A percentile compares a stretch with the other conserved stretches of the same genome.
These are phyloP conservation scores for Lactarius psammicola DNA, from an alignment of 768 basidiomycete species.

Conservation along the genomic window DNA sequence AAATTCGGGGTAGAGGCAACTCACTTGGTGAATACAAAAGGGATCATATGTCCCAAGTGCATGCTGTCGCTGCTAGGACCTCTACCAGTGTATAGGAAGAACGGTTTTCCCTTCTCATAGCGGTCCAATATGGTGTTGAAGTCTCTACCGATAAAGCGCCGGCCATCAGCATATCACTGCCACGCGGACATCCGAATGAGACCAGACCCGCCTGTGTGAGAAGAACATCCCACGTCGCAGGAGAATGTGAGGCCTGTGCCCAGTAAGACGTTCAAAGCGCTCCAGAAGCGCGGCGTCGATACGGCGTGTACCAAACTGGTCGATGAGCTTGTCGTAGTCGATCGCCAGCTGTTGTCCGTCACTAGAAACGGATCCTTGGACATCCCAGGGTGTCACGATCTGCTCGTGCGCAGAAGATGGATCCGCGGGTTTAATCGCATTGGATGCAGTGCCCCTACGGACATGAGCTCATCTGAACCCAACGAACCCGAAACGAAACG, in stretches of 20 bases:
- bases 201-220: slow-evolving; percentile 77
- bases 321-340: slow-evolving; percentile 94
- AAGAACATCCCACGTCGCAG: slow-evolving; percentile 94
- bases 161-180: not conserved
- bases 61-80: slow-evolving; percentile 96
- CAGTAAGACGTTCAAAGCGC: slow-evolving; percentile 90
- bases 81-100: slow-evolving; percentile 96
- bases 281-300: slow-evolving; percentile 75
- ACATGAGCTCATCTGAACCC: not conserved
- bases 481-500: not conserved
- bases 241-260: slow-evolving; percentile 81
- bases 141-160: slow-evolving; percentile 52
- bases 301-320: slow-evolving; percentile 88
- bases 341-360: slow-evolving; percentile 93
- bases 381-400: slow-evolving; percentile 96
- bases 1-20: slow-evolving; percentile 31
- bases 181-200: not conserved
- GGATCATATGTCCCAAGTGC: slow-evolving; percentile 97
- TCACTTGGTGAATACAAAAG: slow-evolving; percentile 95
- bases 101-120: slow-evolving; percentile 95
- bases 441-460: slow-evolving; percentile 10
- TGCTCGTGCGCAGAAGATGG: slow-evolving; percentile 51
- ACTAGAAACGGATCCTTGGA: slow-evolving; percentile 81
- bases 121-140: slow-evolving; percentile 92
- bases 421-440: slow-evolving; percentile 37